Evolutionary conservation across 2,329 filamentous ascomycete genomes (phyloP).

Genomic region (Botrytis byssoidea): DNA sequence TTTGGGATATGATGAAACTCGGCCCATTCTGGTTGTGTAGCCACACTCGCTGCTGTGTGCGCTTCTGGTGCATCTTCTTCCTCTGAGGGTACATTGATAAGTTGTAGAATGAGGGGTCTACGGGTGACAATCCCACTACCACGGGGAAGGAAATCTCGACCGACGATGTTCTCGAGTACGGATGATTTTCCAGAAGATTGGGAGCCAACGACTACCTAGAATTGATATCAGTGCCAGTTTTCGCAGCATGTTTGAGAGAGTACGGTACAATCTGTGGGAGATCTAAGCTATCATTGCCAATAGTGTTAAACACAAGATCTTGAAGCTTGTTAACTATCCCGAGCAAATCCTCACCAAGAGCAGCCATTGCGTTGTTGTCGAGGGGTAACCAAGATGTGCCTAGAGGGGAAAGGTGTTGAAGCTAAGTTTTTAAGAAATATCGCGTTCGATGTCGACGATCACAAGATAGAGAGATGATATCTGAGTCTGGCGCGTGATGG

Average conservation of each 20-base stretch:
- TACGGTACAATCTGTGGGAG: constrained; percentile 88
- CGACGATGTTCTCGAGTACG: constrained; percentile 97
- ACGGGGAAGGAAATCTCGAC: constrained; percentile 92
- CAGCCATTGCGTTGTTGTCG: constrained; percentile 63
- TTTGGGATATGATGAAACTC: constrained; percentile 96
- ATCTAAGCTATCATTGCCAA: constrained; percentile 97
- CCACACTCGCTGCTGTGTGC: constrained; percentile 74
- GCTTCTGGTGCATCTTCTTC: constrained; percentile 63
- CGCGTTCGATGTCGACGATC: constrained; percentile 18
- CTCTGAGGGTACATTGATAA: constrained; percentile 88
- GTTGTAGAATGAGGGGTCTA: constrained; percentile 89
- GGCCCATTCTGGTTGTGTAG: constrained; percentile 72
- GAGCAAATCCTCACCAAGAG: constrained; percentile 93
- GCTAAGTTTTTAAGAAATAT: constrained; percentile 16
- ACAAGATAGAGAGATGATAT: constrained; percentile 16
- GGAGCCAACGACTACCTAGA: constrained; percentile 92
- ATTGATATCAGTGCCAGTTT: constrained; percentile 26
- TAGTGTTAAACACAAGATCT: constrained; percentile 98
- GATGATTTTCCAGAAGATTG: constrained; percentile 98
- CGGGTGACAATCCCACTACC: constrained; percentile 96
- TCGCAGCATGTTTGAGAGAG: constrained; percentile 33
- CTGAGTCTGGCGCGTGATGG: constrained; percentile 1
- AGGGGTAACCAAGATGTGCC: constrained; percentile 30
- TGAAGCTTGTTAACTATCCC: constrained; percentile 97
- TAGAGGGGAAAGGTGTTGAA: constrained; percentile 15